Base-by-base conservation (phyloP, 176 grass and related monocot genomes). In the Triticum turgidum region DNA sequence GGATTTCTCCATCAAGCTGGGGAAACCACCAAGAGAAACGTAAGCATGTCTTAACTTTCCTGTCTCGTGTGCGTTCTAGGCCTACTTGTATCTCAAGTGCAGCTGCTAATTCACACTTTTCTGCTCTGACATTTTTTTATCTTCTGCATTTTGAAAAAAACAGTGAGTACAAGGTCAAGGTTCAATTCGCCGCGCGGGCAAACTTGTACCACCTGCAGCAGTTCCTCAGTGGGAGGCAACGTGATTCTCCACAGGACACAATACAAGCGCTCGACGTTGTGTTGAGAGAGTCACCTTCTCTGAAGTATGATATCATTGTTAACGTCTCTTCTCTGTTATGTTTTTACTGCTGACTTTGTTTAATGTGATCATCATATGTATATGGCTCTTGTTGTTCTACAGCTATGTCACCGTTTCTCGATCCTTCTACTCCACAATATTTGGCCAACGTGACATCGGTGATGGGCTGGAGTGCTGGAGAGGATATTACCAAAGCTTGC, bases 401-500 rank as follows among this genome's bases (percentile, higher is more conserved):
- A 98, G 95, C 7, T 95, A 95, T 91, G 88, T 88, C 38, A 86
- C 87, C 51, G 44, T 89, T 77, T 90, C 86, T 38, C 84, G 96
- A 21, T 98, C 96, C 49, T 98, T 98, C 84, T 98, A 88, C 73
- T 94, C 91, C 35, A 83, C 89, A 14, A 2, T 0, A 5, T 95
- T 98, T 71, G 86, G 84, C 29, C 35, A 29, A 13, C 0, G 3
- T 1, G 86, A 92, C 21, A 92, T 98, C 71, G 90, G 86, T 59
- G 84, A 84, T 47, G 96, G 91, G 7, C 80, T 98, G 24, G 96
- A 98, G 61, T 92, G 79, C 62, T 95, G 96, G 96, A 94, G 70
- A 58, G 96, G 93, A 10, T 95, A 91, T 39, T 95, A 94, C 69
- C 96, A 98, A 90, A 98, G 96, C 89, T 70, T 98, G 73, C 89